Evolutionary conservation across 2,329 filamentous ascomycete species (phyloP).

Genomic region (Fusarium stilboides): DNA sequence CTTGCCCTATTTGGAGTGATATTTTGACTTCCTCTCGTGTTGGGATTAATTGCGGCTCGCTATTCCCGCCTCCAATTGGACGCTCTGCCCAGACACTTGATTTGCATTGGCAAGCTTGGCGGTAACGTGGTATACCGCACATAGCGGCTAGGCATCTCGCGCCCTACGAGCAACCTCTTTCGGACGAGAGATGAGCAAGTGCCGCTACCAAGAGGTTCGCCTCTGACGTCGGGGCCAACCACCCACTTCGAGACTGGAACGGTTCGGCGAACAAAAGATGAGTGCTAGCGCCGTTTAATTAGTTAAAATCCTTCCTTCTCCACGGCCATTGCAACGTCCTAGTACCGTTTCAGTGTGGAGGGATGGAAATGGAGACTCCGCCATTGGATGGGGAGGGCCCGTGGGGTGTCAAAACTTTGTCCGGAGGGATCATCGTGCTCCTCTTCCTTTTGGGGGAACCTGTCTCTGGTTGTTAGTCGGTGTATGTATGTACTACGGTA

Average conservation of each 20-base stretch:
- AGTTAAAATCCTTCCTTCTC: slow-evolving; percentile 11
- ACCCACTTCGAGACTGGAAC: not conserved
- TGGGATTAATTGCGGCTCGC: slow-evolving; percentile 20
- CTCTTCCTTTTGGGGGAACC: too few species aligned
- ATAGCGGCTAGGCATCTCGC: slow-evolving; percentile 29
- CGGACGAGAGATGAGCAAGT: not conserved
- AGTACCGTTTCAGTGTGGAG: slow-evolving; percentile 15
- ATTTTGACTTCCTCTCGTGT: slow-evolving; percentile 9
- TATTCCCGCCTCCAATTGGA: slow-evolving; percentile 47
- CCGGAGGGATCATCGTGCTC: slow-evolving; percentile 1
- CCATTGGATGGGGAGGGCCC: slow-evolving; percentile 26
- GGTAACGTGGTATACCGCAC: slow-evolving; percentile 30
- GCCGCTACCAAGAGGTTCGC: not conserved
- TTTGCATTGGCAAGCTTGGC: slow-evolving; percentile 41
- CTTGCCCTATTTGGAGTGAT: not conserved
- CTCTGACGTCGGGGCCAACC: not conserved
- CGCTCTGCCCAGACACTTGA: slow-evolving; percentile 31
- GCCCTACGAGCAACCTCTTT: not conserved
- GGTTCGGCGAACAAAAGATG: slow-evolving; percentile 25
- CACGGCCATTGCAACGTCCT: slow-evolving; percentile 29
- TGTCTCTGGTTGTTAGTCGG: slow-evolving; percentile 12
- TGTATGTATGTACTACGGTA: slow-evolving; percentile 5
- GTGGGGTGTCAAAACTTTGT: slow-evolving; percentile 3
- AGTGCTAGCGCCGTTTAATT: slow-evolving; percentile 9
- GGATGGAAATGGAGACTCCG: slow-evolving; percentile 29